phyloP scores from a whole-genome alignment of 2,329 filamentous ascomycete species.

The Phialophora macrospora region DNA sequence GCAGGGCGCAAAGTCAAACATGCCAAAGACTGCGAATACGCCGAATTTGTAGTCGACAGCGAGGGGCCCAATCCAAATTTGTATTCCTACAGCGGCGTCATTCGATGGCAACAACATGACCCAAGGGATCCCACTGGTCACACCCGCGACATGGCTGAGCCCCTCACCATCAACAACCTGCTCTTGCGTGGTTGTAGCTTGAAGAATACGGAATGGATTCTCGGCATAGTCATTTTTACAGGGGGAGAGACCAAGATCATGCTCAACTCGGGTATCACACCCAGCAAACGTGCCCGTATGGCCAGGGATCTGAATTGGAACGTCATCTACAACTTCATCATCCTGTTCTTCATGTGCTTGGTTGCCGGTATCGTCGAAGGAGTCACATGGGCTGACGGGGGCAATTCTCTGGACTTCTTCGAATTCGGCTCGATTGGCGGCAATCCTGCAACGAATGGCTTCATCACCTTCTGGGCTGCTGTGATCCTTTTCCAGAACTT shows the following conservation, averaged over 20 bases:
- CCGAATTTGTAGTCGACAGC: constrained; percentile 86
- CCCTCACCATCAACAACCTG: constrained; percentile 92
- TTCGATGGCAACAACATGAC: constrained; percentile 81
- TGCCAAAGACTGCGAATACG: constrained; percentile 87
- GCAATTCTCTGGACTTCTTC: constrained; percentile 77
- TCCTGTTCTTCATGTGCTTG: constrained; percentile 88
- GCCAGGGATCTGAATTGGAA: constrained; percentile 96
- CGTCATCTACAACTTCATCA: constrained; percentile 92
- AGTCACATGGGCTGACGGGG: constrained; percentile 73
- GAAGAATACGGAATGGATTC: constrained; percentile 93
- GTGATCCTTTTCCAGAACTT: constrained; percentile 97
- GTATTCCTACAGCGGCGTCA: constrained; percentile 90
- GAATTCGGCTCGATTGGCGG: constrained; percentile 83
- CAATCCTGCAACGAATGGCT: constrained; percentile 76
- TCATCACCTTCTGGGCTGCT: constrained; percentile 96
- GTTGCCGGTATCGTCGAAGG: constrained; percentile 84
- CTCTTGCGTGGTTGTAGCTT: constrained; percentile 91
- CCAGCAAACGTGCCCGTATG: constrained; percentile 89
- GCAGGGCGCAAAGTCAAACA: constrained; percentile 83
- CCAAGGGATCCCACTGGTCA: constrained; percentile 65
- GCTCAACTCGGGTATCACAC: constrained; percentile 95
- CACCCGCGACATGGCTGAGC: constrained; percentile 81
- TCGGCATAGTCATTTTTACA: constrained; percentile 92
- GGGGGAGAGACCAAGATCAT: constrained; percentile 98
- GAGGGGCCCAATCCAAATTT: constrained; percentile 91